A percentile compares a stretch with the other conserved stretches of the same genome.
Evolutionary conservation across 768 basidiomycete species (phyloP).

Genomic region (Dentipellis fragilis): DNA sequence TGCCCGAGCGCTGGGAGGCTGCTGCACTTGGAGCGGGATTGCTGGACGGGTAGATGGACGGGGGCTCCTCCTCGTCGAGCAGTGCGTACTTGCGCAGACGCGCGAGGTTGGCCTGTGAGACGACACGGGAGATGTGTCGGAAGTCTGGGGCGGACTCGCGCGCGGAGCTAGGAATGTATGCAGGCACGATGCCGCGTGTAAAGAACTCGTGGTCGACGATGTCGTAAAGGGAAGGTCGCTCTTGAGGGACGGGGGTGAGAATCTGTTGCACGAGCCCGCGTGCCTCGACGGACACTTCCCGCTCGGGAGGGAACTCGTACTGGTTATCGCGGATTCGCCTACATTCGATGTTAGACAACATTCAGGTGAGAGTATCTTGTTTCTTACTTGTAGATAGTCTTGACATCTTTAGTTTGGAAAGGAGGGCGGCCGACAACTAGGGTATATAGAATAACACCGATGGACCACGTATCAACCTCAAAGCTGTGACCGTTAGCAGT

Average conservation of each 20-base stretch:
- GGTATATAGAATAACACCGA: constrained; percentile 95
- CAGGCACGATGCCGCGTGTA: constrained; percentile 67
- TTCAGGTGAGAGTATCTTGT: neutral
- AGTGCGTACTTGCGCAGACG: constrained; percentile 52
- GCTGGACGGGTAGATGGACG: constrained; percentile 33
- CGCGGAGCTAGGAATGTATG: constrained; percentile 71
- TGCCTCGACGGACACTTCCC: constrained; percentile 58
- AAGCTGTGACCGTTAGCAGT: constrained; percentile 95
- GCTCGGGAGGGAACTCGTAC: constrained; percentile 83
- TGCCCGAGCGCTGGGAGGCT: constrained; percentile 2
- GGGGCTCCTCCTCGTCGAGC: constrained; percentile 52
- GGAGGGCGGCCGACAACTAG: constrained; percentile 91
- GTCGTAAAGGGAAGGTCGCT: constrained; percentile 75
- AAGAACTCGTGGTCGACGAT: constrained; percentile 86
- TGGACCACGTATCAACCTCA: constrained; percentile 97
- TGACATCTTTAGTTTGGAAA: constrained; percentile 97
- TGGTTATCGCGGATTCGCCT: constrained; percentile 90
- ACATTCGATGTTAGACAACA: constrained; percentile 3
- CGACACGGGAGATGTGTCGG: constrained; percentile 46
- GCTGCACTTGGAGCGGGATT: constrained; percentile 17
- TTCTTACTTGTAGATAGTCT: constrained; percentile 84
- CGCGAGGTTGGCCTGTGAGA: constrained; percentile 61
- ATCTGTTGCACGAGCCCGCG: constrained; percentile 76
- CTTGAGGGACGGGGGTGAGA: constrained; percentile 72
- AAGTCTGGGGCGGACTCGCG: constrained; percentile 72